Percentiles rank a stretch among this genome's conserved stretches.
Conservation (phyloP, 2,329 filamentous ascomycete genomes). For the Torrubiella hemipterigena region DNA sequence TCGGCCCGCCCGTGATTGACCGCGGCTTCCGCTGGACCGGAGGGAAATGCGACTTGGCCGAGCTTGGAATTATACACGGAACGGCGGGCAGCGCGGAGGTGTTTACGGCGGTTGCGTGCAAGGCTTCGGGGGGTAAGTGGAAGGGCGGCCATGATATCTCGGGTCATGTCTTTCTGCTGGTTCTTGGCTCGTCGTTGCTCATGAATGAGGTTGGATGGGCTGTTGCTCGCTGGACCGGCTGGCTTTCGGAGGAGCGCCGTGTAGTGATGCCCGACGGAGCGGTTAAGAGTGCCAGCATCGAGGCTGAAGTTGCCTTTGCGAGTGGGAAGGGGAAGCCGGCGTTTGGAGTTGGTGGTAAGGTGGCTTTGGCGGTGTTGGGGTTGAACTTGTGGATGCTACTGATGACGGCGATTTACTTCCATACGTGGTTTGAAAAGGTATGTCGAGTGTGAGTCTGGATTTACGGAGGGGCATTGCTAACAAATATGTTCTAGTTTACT, state of each 20-base stretch:
- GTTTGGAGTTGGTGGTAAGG: conserved; percentile 37
- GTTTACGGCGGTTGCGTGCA: conserved; percentile 70
- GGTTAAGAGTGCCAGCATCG: conserved; percentile 44
- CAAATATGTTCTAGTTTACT: conserved; percentile 29
- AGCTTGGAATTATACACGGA: conserved; percentile 32
- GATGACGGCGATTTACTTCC: conserved; percentile 98
- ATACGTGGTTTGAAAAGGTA: conserved; percentile 97
- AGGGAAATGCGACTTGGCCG: conserved; percentile 60
- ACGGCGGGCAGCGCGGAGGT: conserved; percentile 35
- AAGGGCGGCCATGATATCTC: conserved; percentile 92
- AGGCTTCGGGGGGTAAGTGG: conserved; percentile 72
- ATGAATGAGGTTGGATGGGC: conserved; percentile 65
- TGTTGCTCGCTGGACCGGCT: conserved; percentile 27
- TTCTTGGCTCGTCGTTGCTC: conserved; percentile 70
- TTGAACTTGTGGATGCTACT: conserved; percentile 91
- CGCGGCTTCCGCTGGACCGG: conserved; percentile 81
- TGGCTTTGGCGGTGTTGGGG: conserved; percentile 51
- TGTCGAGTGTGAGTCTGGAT: conserved; percentile 11
- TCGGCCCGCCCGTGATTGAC: conserved; percentile 83
- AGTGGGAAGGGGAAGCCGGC: conserved; percentile 13
- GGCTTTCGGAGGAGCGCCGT: conserved; percentile 46
- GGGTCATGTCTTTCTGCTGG: conserved; percentile 87
- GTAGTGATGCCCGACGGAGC: conserved; percentile 57
- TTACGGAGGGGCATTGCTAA: conserved; percentile 10
- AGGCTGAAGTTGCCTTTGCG: conserved; percentile 19